Evolutionary conservation across 768 basidiomycete genomes (phyloP), one percentile per base, ranked within the genome.

Genomic region (Boletus rubescentipes): DNA sequence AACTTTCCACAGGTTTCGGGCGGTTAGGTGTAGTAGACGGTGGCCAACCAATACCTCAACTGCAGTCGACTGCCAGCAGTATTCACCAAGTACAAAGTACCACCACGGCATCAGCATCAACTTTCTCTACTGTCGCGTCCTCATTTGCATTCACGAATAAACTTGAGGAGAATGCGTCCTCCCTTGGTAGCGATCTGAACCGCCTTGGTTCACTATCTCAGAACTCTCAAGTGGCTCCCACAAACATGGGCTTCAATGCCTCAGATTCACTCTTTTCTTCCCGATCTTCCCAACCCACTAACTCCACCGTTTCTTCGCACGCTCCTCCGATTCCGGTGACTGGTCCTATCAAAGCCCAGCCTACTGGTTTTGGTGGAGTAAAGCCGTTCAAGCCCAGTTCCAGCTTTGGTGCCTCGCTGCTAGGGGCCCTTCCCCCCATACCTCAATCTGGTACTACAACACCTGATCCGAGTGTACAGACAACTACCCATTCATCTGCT

Each of bases 311-410:
- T 12, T 54, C 67, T 23, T 69, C 75, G 0, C 65, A 63, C 36
- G 43, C 70, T 0, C 67, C 74, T 1, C 74, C 75, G 5, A 65
- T 70, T 35, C 65, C 75, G n/a, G 49, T 69, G 11, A 54, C 69
- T 21, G 35, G 48, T 41, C 64, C 55, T 40, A 46, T 82, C 15
- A 76, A 75, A 58, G 61, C 78, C 4, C 81, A 82, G 61, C 46
- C 60, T 42, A 82, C 81, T 5, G 81, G 81, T 2, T 81, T 77
- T 49, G 74, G 78, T 23, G 86, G 85, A 6, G 67, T 91, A 59
- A 91, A 87, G 65, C 82, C 88, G 7, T 93, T 93, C 77, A 91
- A 91, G 63, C 91, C 91, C 3, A 79, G 85, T 3, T 88, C 86
- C 2, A 85, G 81, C 38, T 93, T 93, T 65, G 91, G 91, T 30